Conservation (phyloP, 148 eudicot species). For the Diospyros lotus region DNA sequence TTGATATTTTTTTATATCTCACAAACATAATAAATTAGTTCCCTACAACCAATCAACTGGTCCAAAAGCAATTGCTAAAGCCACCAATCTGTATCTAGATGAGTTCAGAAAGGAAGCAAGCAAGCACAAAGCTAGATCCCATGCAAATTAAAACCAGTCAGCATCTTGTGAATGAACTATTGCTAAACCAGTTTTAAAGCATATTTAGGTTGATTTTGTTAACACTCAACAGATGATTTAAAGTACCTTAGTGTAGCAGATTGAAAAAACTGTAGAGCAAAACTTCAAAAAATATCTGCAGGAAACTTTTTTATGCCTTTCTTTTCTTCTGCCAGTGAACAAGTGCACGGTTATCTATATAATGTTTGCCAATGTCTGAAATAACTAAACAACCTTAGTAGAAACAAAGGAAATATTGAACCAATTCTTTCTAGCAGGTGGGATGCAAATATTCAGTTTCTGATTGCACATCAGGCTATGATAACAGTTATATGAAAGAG, state of each 20-base stretch:
- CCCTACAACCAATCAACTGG: too few species aligned
- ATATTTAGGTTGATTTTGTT: not conserved
- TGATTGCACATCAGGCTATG: not conserved
- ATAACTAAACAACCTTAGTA: not conserved
- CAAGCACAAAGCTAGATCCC: not conserved
- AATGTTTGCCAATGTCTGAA: not conserved
- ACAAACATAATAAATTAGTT: too few species aligned
- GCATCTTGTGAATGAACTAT: not conserved
- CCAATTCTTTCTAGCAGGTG: not conserved
- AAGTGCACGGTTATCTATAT: not conserved
- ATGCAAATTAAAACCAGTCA: not conserved
- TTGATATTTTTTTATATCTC: too few species aligned
- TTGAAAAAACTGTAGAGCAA: too few species aligned
- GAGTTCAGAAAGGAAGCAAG: too few species aligned
- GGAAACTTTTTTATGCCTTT: too few species aligned
- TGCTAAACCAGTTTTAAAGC: not conserved
- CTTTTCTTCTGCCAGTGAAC: not conserved
- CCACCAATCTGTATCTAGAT: too few species aligned
- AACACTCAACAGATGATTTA: not conserved
- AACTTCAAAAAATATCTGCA: too few species aligned
- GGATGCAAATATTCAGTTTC: constrained; percentile 3
- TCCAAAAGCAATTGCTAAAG: too few species aligned
- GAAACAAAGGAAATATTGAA: not conserved
- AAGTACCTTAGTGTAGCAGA: not conserved
- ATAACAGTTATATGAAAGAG: too few species aligned